Evolutionary conservation across 2,329 filamentous ascomycete species (phyloP), one percentile per base, ranked within the genome.

Genomic region (Zopfia rhizophila): DNA sequence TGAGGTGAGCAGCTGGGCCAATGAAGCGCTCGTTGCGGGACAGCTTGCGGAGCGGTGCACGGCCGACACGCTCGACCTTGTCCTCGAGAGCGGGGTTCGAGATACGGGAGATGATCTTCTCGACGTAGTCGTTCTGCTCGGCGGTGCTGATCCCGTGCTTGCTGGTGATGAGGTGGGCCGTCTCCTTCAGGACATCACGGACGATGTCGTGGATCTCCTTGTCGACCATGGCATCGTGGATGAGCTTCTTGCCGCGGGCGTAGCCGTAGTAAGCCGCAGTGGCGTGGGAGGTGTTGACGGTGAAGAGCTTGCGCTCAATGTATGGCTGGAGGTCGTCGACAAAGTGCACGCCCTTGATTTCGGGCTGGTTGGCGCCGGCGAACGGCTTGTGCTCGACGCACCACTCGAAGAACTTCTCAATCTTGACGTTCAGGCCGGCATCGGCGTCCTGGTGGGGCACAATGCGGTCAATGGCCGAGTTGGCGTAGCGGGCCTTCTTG

Each of bases 351-450:
- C 92, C 93, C 58, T 94, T 75, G 66, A 99, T 93, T 13, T 83
- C 75, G 5, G 91, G 92, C 60, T 84, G 82, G 41, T 81, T 80
- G 52, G 82, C 77, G 54, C 87, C 83, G 55, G 86, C 81, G 74
- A 97, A 97, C 2, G 93, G 93, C 31, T 85, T 88, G 70, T 85
- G 79, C 70, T 99, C 94, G 38, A 99, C 92, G 27, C 94, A 93
- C 94, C 94, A 99, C 79, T 99, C 94, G 78, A 90, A 97, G 82
- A 97, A 99, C 78, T 94, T 94, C 82, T 99, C 94, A 35, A 99
- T 91, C 66, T 88, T 92, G 58, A 99, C 94, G 67, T 97, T 87
- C 31, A 99, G 82, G 44, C 91, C 91, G 17, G 87, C 84, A 62
- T 90, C 78, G 38, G 84, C 77, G 51, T 91, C 87, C 77, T 97